phyloP scores from a whole-genome alignment of 495 filamentous ascomycete species.

The Elasticomyces elasticus region DNA sequence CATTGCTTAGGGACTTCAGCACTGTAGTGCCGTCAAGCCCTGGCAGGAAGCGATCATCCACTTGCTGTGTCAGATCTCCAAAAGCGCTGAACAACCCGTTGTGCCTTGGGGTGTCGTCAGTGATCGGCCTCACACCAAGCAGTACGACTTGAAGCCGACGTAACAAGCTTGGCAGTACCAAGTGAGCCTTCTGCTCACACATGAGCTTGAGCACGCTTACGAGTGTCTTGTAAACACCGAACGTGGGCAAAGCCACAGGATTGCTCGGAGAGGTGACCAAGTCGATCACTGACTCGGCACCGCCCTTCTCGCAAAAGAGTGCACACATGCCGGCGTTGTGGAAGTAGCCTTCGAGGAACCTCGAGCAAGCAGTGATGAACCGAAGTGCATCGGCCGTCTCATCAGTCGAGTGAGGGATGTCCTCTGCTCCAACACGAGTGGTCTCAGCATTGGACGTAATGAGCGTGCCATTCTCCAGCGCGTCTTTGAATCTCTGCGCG shows the following conservation, averaged over 20 bases:
- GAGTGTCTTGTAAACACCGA: conserved; percentile 53
- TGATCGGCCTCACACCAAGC: conserved; percentile 56
- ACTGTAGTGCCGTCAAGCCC: conserved; percentile 52
- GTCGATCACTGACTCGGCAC: conserved; percentile 75
- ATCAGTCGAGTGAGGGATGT: conserved; percentile 11
- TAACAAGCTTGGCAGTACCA: conserved; percentile 70
- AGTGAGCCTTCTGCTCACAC: conserved; percentile 71
- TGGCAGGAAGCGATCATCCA: neutral
- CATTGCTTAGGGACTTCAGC: conserved; percentile 63
- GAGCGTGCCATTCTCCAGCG: neutral
- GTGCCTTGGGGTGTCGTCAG: conserved; percentile 35
- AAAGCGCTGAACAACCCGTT: conserved; percentile 59
- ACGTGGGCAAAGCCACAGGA: conserved; percentile 61
- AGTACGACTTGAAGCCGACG: conserved; percentile 59
- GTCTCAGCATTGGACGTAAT: neutral
- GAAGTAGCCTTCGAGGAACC: conserved; percentile 69
- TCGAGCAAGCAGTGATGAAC: conserved; percentile 15
- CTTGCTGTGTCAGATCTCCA: conserved; percentile 29
- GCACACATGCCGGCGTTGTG: conserved; percentile 64
- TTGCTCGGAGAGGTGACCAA: conserved; percentile 70
- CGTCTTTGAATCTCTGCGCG: neutral
- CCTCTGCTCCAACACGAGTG: no score
- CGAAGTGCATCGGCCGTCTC: conserved; percentile 10
- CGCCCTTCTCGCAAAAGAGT: conserved; percentile 66
- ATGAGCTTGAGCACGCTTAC: conserved; percentile 65